Base-by-base conservation (phyloP, 768 basidiomycete species). In the Leucocoprinus sp. region DNA sequence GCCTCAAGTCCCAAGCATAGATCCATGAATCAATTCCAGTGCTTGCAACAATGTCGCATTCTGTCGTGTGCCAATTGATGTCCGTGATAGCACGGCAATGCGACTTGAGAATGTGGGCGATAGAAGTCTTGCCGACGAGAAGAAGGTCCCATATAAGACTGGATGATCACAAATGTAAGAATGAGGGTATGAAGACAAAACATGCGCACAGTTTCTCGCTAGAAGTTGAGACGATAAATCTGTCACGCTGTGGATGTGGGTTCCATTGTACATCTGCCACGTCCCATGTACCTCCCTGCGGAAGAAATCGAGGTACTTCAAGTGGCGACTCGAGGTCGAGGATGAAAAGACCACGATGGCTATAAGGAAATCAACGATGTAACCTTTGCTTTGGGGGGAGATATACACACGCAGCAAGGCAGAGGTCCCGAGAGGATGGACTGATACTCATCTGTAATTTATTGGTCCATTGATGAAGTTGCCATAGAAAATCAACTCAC, bases 31-130 rank as follows among this genome's bases (percentile, higher is more conserved):
- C 96, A 41, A 99, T 85, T 0, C 89, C 85, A 0, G 85, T 91
- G 37, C 93, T 95, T 2, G 86, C 84, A 14, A 98, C 86, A 9
- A 81, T 69, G 48, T 96, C 81, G 4, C 86, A 84, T 54, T 93
- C 83, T 3, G 75, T 74, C 0, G 84, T 84, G 56, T 92, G 89
- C 95, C 95, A 99, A 58, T 99, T 98, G 57, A 98, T 90, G 57
- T 99, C 96, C 2, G 96, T 97, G 43, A 99, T 93, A 4, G 93
- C 92, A 36, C 95, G 82, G 51, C 91, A 89, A 58, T 99, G 96
- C 1, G 88, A 84, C 50, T 84, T 82, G 4, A 97, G 71, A 24
- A 90, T 82, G 49, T 87, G 80, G 53, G 92, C 75, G 26, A 99
- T 90, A 2, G 84, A 82, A 1, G 83, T 84, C 55, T 85, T 84